Percentiles rank a stretch among this genome's conserved stretches.
Evolutionary conservation across 352 stramenopile species (phyloP).

Genomic region (Phytopythium cucurbitacearum): DNA sequence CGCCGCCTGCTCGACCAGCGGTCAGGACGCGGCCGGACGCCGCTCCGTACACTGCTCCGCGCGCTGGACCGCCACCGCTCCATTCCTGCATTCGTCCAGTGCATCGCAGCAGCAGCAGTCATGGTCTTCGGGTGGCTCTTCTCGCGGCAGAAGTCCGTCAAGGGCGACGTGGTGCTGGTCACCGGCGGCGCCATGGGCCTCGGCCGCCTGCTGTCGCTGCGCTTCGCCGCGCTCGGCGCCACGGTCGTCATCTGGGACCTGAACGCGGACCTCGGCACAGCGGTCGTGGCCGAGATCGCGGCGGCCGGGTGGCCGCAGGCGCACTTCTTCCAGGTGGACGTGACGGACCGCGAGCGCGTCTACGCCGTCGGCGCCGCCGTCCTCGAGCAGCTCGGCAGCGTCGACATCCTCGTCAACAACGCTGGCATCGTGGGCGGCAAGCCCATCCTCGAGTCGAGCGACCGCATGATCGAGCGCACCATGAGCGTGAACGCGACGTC

Average conservation of each 20-base stretch:
- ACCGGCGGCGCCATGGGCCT: constrained; percentile 54
- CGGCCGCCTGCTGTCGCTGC: constrained; percentile 33
- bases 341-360: constrained; percentile 27
- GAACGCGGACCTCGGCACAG: constrained; percentile 14
- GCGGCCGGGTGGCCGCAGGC: constrained; percentile 9
- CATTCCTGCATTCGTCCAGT: neutral
- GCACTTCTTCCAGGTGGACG: constrained; percentile 31
- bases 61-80: neutral
- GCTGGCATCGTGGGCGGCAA: constrained; percentile 44
- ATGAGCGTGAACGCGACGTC: constrained; percentile 42
- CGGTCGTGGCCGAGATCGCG: constrained; percentile 32
- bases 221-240: constrained; percentile 28
- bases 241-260: constrained; percentile 39
- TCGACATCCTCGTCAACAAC: constrained; percentile 55
- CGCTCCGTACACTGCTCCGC: neutral
- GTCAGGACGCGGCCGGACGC: neutral
- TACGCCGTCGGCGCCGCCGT: constrained; percentile 19
- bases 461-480: constrained; percentile 40
- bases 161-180: constrained; percentile 47
- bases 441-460: constrained; percentile 30
- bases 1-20: neutral
- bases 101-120: neutral
- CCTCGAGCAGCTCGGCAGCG: constrained; percentile 15
- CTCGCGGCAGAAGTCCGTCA: constrained; percentile 40
- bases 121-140: constrained; percentile 23